Evolutionary conservation across 306 rosid species (phyloP), one percentile per base, ranked within the genome.

Genomic region (Vicia villosa): DNA sequence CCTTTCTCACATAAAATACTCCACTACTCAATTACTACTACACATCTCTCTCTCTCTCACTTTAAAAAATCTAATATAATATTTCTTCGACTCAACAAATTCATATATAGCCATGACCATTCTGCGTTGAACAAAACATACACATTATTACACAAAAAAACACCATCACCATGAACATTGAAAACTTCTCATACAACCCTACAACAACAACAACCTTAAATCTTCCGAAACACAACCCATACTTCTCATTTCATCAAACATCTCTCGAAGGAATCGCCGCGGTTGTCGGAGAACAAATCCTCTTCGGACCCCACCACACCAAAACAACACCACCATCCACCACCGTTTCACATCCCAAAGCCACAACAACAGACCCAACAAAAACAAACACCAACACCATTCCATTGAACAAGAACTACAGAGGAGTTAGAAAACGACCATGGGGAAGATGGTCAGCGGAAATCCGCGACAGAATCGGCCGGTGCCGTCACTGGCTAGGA

Each of bases 391-490:
- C 8, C 10, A 60, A 36, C 9, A 36, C 4, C n/a, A 37, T 22
- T 1, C 34, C 65, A 5, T 8, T 6, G 20, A 36, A 3, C 58
- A 69, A 40, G 71, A 84, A 64, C 74, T 91, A 91, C 72, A 80
- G 97, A 46, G 97, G 97, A 40, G 97, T 91, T 37, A 83, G 97
- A 75, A 89, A 91, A 83, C 70, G 97, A 61, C 97, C 97, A 1
- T 91, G 97, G 97, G 97, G 97, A 2, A 77, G 97, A 63, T 91
- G 93, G 89, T 91, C 97, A 20, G 97, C 97, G 4, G 97, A 91
- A 86, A 91, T 91, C 43, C 85, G 97, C 0, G 97, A 91, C 81
- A 63, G 91, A 6, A 85, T 91, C 3, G 97, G 97, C 4, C 70
- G 90, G 45, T 91, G 97, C 84, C 76, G 97, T 16, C 97, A 91